Percentiles rank a stretch among this genome's conserved stretches.
phyloP scores from a whole-genome alignment of 208 protist genomes.

The Trypanosoma cruzi region DNA sequence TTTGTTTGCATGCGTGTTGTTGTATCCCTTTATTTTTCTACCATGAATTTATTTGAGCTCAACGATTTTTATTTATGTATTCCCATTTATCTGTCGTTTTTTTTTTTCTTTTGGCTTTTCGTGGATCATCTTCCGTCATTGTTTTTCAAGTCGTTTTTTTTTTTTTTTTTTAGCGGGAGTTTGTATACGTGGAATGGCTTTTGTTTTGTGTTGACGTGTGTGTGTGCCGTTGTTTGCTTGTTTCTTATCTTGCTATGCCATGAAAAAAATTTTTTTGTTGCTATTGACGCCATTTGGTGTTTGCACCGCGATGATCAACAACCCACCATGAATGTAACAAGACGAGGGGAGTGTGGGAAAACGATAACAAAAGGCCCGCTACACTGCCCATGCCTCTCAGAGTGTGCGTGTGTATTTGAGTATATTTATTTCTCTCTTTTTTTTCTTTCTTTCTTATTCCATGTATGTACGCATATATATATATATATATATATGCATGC shows the following conservation, averaged over 20 bases:
- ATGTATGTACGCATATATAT: conserved; percentile 11
- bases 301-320: background rate
- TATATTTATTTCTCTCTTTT: conserved; percentile 21
- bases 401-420: background rate
- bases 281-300: background rate
- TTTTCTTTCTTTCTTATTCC: background rate
- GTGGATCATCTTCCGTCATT: background rate
- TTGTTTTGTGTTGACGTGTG: background rate
- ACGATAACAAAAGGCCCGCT: background rate
- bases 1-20: too few species aligned
- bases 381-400: background rate
- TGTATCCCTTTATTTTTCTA: background rate
- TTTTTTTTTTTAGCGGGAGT: background rate
- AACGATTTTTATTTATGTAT: too few species aligned
- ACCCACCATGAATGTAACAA: background rate
- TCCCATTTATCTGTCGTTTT: too few species aligned
- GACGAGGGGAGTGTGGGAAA: background rate
- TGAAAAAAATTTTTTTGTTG: background rate
- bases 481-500: conserved; percentile 10
- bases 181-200: background rate
- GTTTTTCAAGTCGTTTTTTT: background rate
- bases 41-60: background rate
- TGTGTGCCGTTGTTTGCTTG: background rate
- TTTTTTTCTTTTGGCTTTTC: too few species aligned
- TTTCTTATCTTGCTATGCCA: background rate